phyloP scores from a whole-genome alignment of 371 early-diverging fungal species.

The Dichotomocladium elegans region DNA sequence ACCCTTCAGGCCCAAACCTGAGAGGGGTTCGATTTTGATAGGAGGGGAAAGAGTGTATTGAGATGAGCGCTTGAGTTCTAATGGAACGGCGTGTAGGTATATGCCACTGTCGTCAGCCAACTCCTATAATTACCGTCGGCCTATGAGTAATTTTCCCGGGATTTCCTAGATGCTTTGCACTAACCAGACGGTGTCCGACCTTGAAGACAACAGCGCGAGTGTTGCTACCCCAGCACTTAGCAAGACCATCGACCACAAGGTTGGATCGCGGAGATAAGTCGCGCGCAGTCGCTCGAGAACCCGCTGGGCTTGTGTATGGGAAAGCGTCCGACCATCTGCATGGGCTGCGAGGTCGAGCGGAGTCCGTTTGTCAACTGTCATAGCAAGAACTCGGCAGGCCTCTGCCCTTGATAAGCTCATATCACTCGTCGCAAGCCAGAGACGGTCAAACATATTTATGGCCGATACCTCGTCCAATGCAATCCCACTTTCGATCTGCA shows the following conservation, averaged over 20 bases:
- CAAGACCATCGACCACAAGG: background rate
- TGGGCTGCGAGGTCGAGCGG: background rate
- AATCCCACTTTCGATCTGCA: background rate
- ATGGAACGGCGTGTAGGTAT: no score
- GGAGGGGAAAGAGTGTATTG: no score
- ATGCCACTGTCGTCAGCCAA: no score
- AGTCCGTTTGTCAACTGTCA: background rate
- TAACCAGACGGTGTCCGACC: background rate
- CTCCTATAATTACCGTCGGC: no score
- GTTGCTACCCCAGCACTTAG: conserved; percentile 2
- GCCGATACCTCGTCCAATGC: conserved; percentile 1
- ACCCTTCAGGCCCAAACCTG: no score
- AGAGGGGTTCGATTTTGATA: no score
- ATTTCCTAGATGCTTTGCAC: no score
- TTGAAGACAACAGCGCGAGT: conserved; percentile 1
- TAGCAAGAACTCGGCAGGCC: background rate
- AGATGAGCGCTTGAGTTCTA: no score
- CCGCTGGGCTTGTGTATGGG: background rate
- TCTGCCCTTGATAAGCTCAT: background rate
- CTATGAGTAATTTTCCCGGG: no score
- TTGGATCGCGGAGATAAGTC: background rate
- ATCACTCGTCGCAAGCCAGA: no score
- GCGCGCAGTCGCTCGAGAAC: background rate
- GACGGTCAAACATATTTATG: conserved; percentile 31
- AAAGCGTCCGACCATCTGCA: no score